These are phyloP conservation scores for Claviceps humidiphila DNA, from an alignment of 2,329 filamentous ascomycete genomes.

Conservation along the genomic window DNA sequence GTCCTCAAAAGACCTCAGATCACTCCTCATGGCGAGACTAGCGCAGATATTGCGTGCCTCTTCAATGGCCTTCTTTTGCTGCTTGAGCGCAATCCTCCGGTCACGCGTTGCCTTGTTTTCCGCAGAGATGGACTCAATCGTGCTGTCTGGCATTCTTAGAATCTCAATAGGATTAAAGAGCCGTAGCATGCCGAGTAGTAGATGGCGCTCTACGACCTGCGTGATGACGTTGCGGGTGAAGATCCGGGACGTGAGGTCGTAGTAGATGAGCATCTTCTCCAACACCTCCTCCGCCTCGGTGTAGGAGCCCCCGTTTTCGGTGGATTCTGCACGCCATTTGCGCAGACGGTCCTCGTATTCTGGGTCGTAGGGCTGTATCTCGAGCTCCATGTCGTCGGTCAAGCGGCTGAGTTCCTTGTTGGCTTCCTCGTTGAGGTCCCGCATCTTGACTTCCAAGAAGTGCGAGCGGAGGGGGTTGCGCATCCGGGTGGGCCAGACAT, in stretches of 20 bases:
- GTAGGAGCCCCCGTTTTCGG: constrained; percentile 31
- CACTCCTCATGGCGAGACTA: constrained; percentile 37
- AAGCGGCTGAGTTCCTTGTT: constrained; percentile 32
- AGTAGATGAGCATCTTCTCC: constrained; percentile 44
- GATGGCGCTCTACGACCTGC: constrained; percentile 37
- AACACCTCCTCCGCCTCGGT: constrained; percentile 39
- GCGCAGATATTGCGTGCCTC: constrained; percentile 37
- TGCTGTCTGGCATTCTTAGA: constrained; percentile 29
- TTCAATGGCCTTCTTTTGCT: constrained; percentile 36
- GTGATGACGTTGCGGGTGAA: constrained; percentile 40
- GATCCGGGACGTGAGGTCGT: constrained; percentile 37
- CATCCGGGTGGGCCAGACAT: constrained; percentile 38
- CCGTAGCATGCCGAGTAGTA: constrained; percentile 37
- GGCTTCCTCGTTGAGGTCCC: constrained; percentile 31
- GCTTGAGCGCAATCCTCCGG: constrained; percentile 31
- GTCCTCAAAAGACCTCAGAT: constrained; percentile 28
- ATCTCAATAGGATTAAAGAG: constrained; percentile 41
- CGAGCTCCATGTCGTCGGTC: constrained; percentile 37
- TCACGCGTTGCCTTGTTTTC: constrained; percentile 41
- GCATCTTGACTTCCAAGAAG: constrained; percentile 36
- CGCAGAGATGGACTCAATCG: constrained; percentile 36
- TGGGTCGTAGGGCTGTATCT: constrained; percentile 39
- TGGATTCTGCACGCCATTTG: constrained; percentile 30
- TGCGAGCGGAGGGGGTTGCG: constrained; percentile 34
- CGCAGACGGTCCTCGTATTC: constrained; percentile 38